Percentiles rank a stretch among this genome's conserved stretches.
Evolutionary conservation across 495 filamentous ascomycete genomes (phyloP).

Genomic region (Chaetomium cochliodes): DNA sequence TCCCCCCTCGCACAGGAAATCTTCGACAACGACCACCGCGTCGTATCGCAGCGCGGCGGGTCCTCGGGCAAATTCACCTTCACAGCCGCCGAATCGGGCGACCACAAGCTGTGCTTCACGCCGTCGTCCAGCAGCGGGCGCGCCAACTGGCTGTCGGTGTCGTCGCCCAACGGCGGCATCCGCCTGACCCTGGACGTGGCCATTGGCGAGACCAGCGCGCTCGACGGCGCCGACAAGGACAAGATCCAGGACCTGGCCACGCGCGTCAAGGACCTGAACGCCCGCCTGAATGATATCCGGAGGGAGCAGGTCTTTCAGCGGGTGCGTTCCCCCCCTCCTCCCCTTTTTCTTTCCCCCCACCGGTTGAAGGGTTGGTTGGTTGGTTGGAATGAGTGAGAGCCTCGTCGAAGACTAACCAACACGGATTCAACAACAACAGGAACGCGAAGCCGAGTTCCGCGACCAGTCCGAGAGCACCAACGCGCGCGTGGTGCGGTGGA

Average conservation of each 20-base stretch:
- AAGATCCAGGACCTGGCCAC: constrained; percentile 90
- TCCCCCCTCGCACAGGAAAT: constrained; percentile 57
- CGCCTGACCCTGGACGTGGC: constrained; percentile 85
- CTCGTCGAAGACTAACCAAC: neutral
- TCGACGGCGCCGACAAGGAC: constrained; percentile 89
- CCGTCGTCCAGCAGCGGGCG: constrained; percentile 62
- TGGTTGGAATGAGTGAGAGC: neutral
- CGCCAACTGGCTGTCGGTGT: constrained; percentile 67
- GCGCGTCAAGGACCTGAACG: constrained; percentile 87
- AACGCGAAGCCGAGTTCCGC: constrained; percentile 96
- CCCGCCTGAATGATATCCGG: constrained; percentile 81
- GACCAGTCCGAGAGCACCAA: constrained; percentile 96
- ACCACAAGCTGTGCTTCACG: constrained; percentile 92
- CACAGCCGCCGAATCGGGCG: constrained; percentile 87
- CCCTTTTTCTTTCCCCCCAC: neutral
- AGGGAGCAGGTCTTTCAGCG: constrained; percentile 95
- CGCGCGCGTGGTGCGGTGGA: constrained; percentile 89
- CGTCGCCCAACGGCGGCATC: constrained; percentile 66
- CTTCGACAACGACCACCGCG: constrained; percentile 97
- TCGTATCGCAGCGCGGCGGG: constrained; percentile 80
- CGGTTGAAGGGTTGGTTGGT: no score
- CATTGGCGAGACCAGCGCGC: constrained; percentile 92
- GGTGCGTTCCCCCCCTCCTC: constrained; percentile 52
- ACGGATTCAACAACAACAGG: constrained; percentile 59
- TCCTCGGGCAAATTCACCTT: constrained; percentile 88